A percentile compares a stretch with the other conserved stretches of the same genome.
phyloP scores from a whole-genome alignment of 1,284 basidiomycete genomes.

The Tylopilus sp. region DNA sequence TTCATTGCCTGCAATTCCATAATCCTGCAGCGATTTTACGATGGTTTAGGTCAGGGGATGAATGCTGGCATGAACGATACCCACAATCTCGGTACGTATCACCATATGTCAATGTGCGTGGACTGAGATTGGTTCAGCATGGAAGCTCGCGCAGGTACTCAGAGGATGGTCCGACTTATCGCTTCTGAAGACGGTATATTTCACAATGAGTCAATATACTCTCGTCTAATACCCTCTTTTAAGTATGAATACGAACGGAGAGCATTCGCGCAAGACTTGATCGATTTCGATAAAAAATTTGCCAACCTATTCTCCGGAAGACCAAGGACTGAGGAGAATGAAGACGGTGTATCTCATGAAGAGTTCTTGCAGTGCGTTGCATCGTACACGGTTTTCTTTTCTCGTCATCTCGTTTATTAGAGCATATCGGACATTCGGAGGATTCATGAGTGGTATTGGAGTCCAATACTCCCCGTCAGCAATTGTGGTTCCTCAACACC shows the following conservation, averaged over 20 bases:
- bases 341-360: conserved; percentile 69
- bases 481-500: conserved; percentile 48
- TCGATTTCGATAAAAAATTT: conserved; percentile 77
- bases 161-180: conserved; percentile 66
- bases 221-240: not conserved
- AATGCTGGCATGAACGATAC: conserved; percentile 82
- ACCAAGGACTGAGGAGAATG: conserved; percentile 54
- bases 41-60: conserved; percentile 53
- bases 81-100: conserved; percentile 62
- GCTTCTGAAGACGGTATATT: conserved; percentile 67
- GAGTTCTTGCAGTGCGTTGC: conserved; percentile 56
- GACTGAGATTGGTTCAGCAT: conserved; percentile 42
- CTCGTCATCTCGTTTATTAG: conserved; percentile 35
- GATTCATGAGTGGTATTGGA: conserved; percentile 63
- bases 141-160: conserved; percentile 76
- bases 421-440: conserved; percentile 57
- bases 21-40: not conserved
- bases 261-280: conserved; percentile 77
- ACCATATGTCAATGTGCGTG: not conserved
- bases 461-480: conserved; percentile 59
- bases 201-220: not conserved
- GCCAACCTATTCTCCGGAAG: conserved; percentile 76
- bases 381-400: not conserved
- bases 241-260: conserved; percentile 73
- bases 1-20: not conserved